These are phyloP conservation scores for Eucalyptus rudis DNA, from an alignment of 345 rosid genomes.

Conservation along the genomic window DNA sequence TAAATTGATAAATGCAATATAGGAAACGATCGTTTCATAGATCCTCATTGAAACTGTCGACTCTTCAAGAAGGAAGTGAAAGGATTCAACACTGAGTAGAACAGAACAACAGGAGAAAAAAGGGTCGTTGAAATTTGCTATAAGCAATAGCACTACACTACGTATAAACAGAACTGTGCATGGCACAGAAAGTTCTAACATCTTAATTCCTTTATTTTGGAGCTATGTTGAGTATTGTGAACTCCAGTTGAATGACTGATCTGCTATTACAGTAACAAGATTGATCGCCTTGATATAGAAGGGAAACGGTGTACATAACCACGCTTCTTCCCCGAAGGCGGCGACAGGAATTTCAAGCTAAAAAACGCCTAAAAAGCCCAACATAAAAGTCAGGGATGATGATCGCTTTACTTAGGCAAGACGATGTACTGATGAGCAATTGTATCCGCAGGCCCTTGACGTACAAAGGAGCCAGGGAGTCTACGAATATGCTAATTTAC, in stretches of 20 bases:
- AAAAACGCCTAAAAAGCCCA: not conserved
- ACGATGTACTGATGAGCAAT: not conserved
- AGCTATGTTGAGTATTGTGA: not conserved
- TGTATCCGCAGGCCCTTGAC: not conserved
- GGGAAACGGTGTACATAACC: not conserved
- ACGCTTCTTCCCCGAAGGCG: not conserved
- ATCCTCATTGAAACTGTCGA: not conserved
- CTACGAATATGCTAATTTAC: not conserved
- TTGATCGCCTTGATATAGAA: not conserved
- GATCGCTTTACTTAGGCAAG: not conserved
- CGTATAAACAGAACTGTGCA: not conserved
- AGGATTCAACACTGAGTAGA: not conserved
- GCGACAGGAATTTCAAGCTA: not conserved
- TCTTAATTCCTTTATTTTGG: not conserved
- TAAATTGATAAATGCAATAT: not conserved
- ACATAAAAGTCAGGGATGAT: constrained; percentile 10
- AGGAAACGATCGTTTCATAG: not conserved
- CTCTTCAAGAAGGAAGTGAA: not conserved
- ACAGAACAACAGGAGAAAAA: not conserved
- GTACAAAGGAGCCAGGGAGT: not conserved
- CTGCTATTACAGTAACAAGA: not conserved
- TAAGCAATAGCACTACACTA: not conserved
- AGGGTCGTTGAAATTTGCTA: not conserved
- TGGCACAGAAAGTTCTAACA: not conserved
- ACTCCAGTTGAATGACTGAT: not conserved